phyloP scores from a whole-genome alignment of 768 basidiomycete species.

The Tulasnella sp. region DNA sequence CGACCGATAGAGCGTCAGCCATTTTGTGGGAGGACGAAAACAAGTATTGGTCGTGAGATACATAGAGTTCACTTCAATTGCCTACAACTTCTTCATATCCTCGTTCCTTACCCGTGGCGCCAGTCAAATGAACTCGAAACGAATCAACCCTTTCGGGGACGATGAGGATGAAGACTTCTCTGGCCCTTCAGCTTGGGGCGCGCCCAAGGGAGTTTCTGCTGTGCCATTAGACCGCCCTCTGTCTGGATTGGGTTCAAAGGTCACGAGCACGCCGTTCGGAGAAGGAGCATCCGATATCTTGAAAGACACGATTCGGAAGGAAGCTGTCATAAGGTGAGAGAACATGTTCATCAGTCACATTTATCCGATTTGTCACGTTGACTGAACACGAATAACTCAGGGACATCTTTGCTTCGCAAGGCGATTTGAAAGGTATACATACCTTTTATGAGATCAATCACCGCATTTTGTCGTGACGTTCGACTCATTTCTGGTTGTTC shows the following conservation, averaged over 20 bases:
- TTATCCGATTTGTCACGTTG: too few species aligned
- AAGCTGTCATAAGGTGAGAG: slow-evolving; percentile 64
- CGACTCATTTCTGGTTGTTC: slow-evolving; percentile 9
- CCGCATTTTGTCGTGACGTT: background rate
- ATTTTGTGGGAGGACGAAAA: too few species aligned
- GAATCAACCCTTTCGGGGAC: slow-evolving; percentile 18
- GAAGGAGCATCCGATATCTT: slow-evolving; percentile 39
- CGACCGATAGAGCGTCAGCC: too few species aligned
- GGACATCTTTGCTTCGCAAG: slow-evolving; percentile 64
- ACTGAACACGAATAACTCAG: slow-evolving; percentile 30
- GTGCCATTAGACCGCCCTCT: too few species aligned
- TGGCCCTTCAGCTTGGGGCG: slow-evolving; percentile 14
- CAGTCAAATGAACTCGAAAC: slow-evolving; percentile 7
- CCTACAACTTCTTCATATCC: too few species aligned
- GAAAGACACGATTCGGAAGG: slow-evolving; percentile 66
- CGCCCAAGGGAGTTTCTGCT: background rate
- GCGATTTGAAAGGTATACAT: slow-evolving; percentile 60
- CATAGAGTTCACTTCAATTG: too few species aligned
- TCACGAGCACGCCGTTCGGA: background rate
- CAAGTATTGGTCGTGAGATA: too few species aligned
- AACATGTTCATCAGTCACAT: too few species aligned
- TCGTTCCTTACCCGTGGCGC: too few species aligned
- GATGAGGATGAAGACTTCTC: slow-evolving; percentile 15
- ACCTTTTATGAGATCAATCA: background rate
- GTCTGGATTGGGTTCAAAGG: background rate